phyloP scores from a whole-genome alignment of 148 eudicot species.

The Rheum nobile region DNA sequence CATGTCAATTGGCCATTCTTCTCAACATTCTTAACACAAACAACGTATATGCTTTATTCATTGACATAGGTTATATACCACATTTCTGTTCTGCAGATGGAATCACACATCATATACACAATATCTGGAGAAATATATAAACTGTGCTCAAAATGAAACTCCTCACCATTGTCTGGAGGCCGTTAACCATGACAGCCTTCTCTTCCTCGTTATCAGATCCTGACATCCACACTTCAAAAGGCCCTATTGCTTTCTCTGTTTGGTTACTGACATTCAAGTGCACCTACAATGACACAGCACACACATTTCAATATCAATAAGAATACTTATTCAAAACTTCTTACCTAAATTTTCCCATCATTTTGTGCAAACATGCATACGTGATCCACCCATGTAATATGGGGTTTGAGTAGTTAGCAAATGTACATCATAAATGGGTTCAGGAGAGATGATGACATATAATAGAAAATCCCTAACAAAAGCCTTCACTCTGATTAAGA shows the following conservation, averaged over 20 bases:
- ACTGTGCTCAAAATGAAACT: background rate
- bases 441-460: background rate
- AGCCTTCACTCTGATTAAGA: background rate
- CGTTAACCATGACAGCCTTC: conserved; percentile 76
- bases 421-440: background rate
- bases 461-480: background rate
- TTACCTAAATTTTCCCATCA: background rate
- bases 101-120: background rate
- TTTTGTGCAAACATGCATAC: background rate
- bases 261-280: conserved; percentile 64
- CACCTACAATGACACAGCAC: conserved; percentile 38
- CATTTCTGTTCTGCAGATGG: background rate
- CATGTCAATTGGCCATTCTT: background rate
- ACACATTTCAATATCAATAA: conserved; percentile 1
- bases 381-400: background rate
- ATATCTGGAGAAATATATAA: background rate
- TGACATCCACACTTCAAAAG: conserved; percentile 76
- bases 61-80: background rate
- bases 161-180: conserved; percentile 71
- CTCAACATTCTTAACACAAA: background rate
- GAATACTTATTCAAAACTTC: background rate
- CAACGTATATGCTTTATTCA: background rate
- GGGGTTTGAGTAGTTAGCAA: background rate
- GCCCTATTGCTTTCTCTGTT: conserved; percentile 78
- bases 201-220: conserved; percentile 55